Evolutionary conservation across 148 eudicot genomes (phyloP), one percentile per base, ranked within the genome.

Genomic region (Pharnaceum exiguum): DNA sequence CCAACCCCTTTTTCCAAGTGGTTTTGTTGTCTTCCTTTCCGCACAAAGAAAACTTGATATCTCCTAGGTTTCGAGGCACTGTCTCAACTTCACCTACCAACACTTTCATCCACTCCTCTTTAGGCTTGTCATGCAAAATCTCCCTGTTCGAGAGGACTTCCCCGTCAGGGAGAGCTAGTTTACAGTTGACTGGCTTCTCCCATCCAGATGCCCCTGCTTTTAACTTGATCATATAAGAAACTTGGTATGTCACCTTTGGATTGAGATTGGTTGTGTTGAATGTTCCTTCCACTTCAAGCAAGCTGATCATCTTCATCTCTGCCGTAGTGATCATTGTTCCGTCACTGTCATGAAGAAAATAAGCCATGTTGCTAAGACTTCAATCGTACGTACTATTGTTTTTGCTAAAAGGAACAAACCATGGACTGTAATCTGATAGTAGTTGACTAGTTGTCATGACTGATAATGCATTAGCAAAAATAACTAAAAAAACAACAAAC

Each of bases 231-330:
- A 75, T 40, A 68, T 75, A 89, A 3, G 71, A 39, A 38, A 81
- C 80, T 70, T 81, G 68, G 35, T 89, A 83, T 9, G 26, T 17
- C 6, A 66, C 46, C 43, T 75, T 78, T 12, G 79, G 84, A 65
- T 87, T 50, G 5, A 86, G 67, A 24, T 73, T 58, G 44, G 45
- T 17, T 12, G 65, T 74, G 66, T 79, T 46, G 29, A 89, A 54
- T 67, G 30, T 81, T 50, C 95, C 96, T 37, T 75, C 70, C 48
- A 81, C 69, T 64, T 89, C 94, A 39, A 89, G 76, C 96, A 94
- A 86, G 63, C 82, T 74, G 13, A 89, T 86, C 15, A 71, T 68
- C 51, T 57, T 59, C 51, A 86, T 51, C 44, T 83, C 85, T 0
- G 90, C 95, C 35, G 74, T 75, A 5, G 38, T 60, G n/a, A 81